Evolutionary conservation across 768 basidiomycete genomes (phyloP), one percentile per base, ranked within the genome.

Genomic region (Russula sp.): DNA sequence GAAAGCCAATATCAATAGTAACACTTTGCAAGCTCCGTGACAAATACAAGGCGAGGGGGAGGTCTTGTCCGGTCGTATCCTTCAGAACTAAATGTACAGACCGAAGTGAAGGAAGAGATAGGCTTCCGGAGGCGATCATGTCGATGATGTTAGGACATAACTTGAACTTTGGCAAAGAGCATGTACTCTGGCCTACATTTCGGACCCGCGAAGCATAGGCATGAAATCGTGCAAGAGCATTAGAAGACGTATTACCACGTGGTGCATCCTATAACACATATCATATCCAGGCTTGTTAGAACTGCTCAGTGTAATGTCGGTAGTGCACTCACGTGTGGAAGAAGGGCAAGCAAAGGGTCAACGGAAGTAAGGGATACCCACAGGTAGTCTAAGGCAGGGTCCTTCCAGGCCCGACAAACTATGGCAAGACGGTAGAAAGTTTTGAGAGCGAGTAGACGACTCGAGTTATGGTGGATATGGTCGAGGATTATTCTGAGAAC

Each of bases 321-420:
- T 20, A 53, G 32, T 32, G 39, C 8, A 41, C 51, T 66, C 56
- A 63, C 65, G 14, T 43, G 41, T 14, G 66, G 60, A 20, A 67
- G 55, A 14, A 67, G 66, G 45, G 54, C 55, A 36, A 67, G 55
- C 25, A 67, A 52, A n/a, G 64, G 66, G 45, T 63, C 66, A 20
- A 66, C 29, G 14, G 66, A 66, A 32, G 36, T n/a, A 2, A 67
- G 64, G 46, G 64, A 62, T 5, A 43, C 54, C 66, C 66, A 67
- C 16, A 62, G 53, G 39, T 62, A 67, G 36, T 67, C 66, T 32
- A 67, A 57, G 41, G 64, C 57, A 7, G 66, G 64, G 22, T 67
- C 66, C 46, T 60, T 67, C 66, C 66, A 67, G 11, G 66, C 66
- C 2, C 58, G 65, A 48, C 66, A 67, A 11, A 67, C 66, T 5